These are phyloP conservation scores for Aspergillus intermedius DNA, from an alignment of 2,329 filamentous ascomycete genomes.

Conservation along the genomic window DNA sequence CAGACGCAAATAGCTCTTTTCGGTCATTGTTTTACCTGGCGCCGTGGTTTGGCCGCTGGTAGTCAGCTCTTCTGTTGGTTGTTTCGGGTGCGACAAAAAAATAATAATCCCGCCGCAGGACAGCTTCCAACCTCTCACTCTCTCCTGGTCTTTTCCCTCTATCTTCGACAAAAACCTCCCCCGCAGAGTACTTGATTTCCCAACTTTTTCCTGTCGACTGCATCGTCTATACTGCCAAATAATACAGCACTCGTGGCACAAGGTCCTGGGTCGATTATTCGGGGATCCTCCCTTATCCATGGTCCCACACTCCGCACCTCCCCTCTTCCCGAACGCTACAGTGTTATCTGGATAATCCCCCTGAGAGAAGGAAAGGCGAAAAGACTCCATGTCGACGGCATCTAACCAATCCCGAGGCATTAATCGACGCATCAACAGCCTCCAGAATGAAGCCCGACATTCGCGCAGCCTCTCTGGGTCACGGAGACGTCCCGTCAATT, in stretches of 20 bases:
- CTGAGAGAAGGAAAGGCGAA: conserved; percentile 5
- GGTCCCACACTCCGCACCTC: conserved; percentile 26
- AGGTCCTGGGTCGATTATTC: conserved; percentile 14
- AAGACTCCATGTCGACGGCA: conserved; percentile 41
- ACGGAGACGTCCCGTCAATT: conserved; percentile 38
- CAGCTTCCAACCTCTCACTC: conserved; percentile 12
- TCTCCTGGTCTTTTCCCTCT: conserved; percentile 1
- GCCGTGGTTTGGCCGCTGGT: background rate
- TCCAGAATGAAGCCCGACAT: conserved; percentile 38
- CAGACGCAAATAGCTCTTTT: background rate
- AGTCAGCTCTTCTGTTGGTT: conserved; percentile 9
- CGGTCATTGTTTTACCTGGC: background rate
- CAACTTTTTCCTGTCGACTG: background rate
- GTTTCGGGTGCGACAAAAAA: conserved; percentile 18
- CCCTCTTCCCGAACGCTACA: conserved; percentile 17
- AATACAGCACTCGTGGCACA: background rate
- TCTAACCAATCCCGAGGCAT: conserved; percentile 41
- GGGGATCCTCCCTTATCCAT: conserved; percentile 20
- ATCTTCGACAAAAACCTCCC: background rate
- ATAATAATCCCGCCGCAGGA: conserved; percentile 7
- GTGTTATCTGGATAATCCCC: conserved; percentile 14
- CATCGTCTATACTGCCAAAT: background rate
- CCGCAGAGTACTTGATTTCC: background rate
- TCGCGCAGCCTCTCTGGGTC: conserved; percentile 39
- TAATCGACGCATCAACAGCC: conserved; percentile 42